phyloP scores from a whole-genome alignment of 2,329 filamentous ascomycete species.

The Ascochyta koolunga region DNA sequence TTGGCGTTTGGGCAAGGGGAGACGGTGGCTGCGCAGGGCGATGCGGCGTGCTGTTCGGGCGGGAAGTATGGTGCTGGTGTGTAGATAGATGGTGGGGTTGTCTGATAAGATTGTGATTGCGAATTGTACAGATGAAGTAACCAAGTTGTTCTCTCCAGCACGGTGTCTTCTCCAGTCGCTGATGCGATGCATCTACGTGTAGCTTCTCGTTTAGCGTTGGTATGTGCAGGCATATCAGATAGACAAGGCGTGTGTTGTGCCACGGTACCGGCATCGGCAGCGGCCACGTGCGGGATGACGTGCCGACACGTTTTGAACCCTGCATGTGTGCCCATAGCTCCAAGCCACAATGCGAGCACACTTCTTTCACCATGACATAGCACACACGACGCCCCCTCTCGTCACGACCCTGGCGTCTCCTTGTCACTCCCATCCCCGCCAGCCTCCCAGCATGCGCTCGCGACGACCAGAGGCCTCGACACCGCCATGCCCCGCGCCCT shows the following conservation, averaged over 20 bases:
- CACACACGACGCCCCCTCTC: background rate
- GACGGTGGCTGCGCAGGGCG: slow-evolving; percentile 18
- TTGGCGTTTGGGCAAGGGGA: slow-evolving; percentile 54
- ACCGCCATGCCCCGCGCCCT: slow-evolving; percentile 57
- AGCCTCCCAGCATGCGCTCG: slow-evolving; percentile 30
- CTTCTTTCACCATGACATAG: slow-evolving; percentile 13
- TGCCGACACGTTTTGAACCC: slow-evolving; percentile 5
- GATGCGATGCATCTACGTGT: too few species aligned
- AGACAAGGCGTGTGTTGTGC: too few species aligned
- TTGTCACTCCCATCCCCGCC: background rate
- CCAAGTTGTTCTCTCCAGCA: too few species aligned
- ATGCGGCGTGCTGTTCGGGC: slow-evolving; percentile 22
- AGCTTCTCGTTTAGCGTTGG: too few species aligned
- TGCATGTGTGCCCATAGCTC: slow-evolving; percentile 15
- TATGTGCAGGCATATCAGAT: too few species aligned
- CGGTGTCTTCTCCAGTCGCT: too few species aligned
- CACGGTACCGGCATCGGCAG: too few species aligned
- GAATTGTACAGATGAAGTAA: too few species aligned
- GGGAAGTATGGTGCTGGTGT: slow-evolving; percentile 31
- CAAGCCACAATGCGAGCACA: background rate
- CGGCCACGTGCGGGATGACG: slow-evolving; percentile 10
- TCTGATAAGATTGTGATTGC: too few species aligned
- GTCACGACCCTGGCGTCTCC: slow-evolving; percentile 2
- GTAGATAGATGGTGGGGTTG: background rate
- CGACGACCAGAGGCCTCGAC: slow-evolving; percentile 11